A percentile compares a stretch with the other conserved stretches of the same genome.
Evolutionary conservation across 164 flowering plant species (phyloP).

Genomic region (Berberis vulgaris): DNA sequence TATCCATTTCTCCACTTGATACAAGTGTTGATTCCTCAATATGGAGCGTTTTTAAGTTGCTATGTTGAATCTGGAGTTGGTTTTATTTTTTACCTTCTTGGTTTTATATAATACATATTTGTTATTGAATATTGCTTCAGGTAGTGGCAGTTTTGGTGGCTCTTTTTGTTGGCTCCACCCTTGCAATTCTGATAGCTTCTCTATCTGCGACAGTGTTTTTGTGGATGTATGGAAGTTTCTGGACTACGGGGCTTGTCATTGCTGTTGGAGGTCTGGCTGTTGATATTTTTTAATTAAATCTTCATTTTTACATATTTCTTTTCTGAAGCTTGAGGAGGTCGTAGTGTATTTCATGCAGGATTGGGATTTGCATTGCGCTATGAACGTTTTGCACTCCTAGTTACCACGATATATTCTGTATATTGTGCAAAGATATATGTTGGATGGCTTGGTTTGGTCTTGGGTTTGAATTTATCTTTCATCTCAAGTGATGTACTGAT

Average conservation of each 20-base stretch:
- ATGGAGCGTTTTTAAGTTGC: no score
- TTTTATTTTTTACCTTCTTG: not conserved
- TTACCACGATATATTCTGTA: constrained; percentile 57
- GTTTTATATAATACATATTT: not conserved
- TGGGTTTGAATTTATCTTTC: constrained; percentile 75
- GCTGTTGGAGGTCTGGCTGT: constrained; percentile 50
- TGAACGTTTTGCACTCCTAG: constrained; percentile 64
- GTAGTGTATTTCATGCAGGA: constrained; percentile 42
- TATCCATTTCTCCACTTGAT: no score
- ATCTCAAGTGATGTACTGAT: constrained; percentile 79
- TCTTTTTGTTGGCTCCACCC: constrained; percentile 45
- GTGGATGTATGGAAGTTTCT: constrained; percentile 95
- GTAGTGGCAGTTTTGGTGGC: constrained; percentile 47
- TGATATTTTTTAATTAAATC: constrained; percentile 5
- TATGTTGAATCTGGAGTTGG: not conserved
- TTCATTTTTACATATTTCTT: not conserved
- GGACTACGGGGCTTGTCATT: constrained; percentile 59
- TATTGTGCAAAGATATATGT: constrained; percentile 72
- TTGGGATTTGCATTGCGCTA: constrained; percentile 43
- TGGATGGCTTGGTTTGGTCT: constrained; percentile 78
- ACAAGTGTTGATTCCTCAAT: no score
- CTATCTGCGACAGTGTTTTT: constrained; percentile 42
- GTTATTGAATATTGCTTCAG: constrained; percentile 24
- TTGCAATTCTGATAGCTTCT: constrained; percentile 43
- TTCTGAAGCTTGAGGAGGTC: not conserved